phyloP scores from a whole-genome alignment of 2,329 filamentous ascomycete species.

The Plectosphaerella sp. region DNA sequence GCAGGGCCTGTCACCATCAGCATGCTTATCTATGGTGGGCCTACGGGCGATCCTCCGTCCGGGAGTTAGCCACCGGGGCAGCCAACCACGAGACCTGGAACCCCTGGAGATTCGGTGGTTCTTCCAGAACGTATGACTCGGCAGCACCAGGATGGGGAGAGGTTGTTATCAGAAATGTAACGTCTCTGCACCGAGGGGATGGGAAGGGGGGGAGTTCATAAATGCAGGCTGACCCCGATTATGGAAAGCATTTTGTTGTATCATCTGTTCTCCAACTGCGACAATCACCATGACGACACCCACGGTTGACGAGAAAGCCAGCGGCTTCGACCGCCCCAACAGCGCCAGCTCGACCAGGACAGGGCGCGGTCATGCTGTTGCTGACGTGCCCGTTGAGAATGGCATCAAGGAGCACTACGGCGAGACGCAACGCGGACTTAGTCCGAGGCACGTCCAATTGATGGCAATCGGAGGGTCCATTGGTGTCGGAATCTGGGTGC shows the following conservation, averaged over 20 bases:
- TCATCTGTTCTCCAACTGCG: neutral
- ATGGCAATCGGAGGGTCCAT: slow-evolving; percentile 46
- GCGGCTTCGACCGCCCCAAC: neutral
- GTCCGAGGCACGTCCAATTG: slow-evolving; percentile 40
- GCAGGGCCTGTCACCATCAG: too few species aligned
- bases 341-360: neutral
- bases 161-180: neutral
- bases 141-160: neutral
- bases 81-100: too few species aligned
- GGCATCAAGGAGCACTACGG: slow-evolving; percentile 22
- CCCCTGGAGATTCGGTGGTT: too few species aligned
- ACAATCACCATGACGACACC: neutral
- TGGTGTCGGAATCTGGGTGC: slow-evolving; percentile 36
- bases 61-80: too few species aligned
- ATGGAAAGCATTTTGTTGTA: neutral
- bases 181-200: neutral
- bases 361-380: neutral
- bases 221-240: neutral
- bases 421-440: slow-evolving; percentile 26
- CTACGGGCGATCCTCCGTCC: too few species aligned
- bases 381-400: neutral
- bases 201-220: neutral
- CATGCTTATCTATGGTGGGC: too few species aligned
- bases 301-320: neutral
- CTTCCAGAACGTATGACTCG: too few species aligned